A percentile compares a stretch with the other conserved stretches of the same genome.
Evolutionary conservation across 208 protist genomes (phyloP).

Genomic region (Zelonia costaricensis): DNA sequence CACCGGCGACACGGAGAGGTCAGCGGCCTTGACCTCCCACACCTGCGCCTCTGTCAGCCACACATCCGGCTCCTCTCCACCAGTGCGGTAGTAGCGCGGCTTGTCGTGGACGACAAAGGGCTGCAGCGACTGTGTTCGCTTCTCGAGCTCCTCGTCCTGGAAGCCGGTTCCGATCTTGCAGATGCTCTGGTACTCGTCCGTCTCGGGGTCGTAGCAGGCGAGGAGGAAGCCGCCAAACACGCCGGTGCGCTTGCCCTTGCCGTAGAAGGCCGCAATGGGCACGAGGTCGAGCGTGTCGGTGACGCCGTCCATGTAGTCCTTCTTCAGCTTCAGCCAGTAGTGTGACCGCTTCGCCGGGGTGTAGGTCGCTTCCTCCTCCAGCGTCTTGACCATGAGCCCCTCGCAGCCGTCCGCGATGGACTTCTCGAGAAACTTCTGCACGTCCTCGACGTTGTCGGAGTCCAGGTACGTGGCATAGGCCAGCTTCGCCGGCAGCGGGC

Average conservation of each 20-base stretch:
- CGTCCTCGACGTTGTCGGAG: constrained; percentile 91
- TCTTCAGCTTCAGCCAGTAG: constrained; percentile 99
- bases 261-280: constrained; percentile 97
- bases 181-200: constrained; percentile 97
- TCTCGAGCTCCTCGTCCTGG: constrained; percentile 92
- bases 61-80: constrained; percentile 89
- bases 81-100: constrained; percentile 79
- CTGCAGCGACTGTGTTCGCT: constrained; percentile 65
- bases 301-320: constrained; percentile 99
- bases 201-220: constrained; percentile 97
- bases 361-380: constrained; percentile 94
- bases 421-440: constrained; percentile 95
- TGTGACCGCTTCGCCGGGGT: constrained; percentile 96
- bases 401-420: constrained; percentile 93
- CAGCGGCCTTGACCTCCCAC: constrained; percentile 99
- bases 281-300: constrained; percentile 99
- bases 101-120: constrained; percentile 58
- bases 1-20: constrained; percentile 97
- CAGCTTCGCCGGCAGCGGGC: constrained; percentile 79
- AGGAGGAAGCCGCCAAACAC: constrained; percentile 98
- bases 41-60: constrained; percentile 97
- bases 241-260: constrained; percentile 98
- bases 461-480: constrained; percentile 90
- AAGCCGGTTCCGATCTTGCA: constrained; percentile 99
- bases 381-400: constrained; percentile 99